Percentiles rank a stretch among this genome's conserved stretches.
These are phyloP conservation scores for Jamesozyma rosinii DNA, from an alignment of 805 yeast genomes.

Conservation along the genomic window DNA sequence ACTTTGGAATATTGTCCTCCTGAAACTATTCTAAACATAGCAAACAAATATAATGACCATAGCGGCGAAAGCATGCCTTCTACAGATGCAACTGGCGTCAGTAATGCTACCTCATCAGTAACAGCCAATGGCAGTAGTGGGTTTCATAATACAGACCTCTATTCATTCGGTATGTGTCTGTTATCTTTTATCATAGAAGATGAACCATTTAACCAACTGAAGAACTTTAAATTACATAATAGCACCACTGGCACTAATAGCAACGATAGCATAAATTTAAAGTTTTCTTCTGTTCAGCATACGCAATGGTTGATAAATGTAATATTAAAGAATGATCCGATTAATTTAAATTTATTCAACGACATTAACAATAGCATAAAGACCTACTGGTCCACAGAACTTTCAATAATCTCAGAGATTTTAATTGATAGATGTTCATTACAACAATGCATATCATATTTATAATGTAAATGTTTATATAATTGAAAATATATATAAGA, in stretches of 20 bases:
- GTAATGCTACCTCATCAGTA: background rate
- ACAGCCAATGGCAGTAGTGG: background rate
- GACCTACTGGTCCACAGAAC: slow-evolving; percentile 8
- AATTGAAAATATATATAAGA: slow-evolving; percentile 1
- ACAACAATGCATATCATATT: slow-evolving; percentile 1
- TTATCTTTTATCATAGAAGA: slow-evolving; percentile 11
- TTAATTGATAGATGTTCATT: slow-evolving; percentile 7
- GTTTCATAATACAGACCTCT: slow-evolving; percentile 10
- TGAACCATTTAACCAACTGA: slow-evolving; percentile 14
- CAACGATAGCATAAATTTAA: background rate
- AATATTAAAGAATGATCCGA: slow-evolving; percentile 13
- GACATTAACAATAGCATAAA: background rate
- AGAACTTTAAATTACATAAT: slow-evolving; percentile 4
- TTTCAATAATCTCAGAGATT: slow-evolving; percentile 7
- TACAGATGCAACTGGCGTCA: background rate
- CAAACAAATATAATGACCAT: background rate
- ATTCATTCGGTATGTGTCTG: slow-evolving; percentile 14
- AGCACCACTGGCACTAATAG: slow-evolving; percentile 1
- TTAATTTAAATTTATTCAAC: slow-evolving; percentile 11
- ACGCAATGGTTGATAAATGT: slow-evolving; percentile 17
- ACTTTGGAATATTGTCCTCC: slow-evolving; percentile 20
- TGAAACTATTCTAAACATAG: slow-evolving; percentile 5
- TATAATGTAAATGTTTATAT: background rate
- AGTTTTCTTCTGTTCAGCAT: slow-evolving; percentile 10
- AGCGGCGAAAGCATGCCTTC: background rate